A percentile compares a stretch with the other conserved stretches of the same genome.
Evolutionary conservation across 75 land plant species (phyloP).

Genomic region (Cupressus sempervirens): DNA sequence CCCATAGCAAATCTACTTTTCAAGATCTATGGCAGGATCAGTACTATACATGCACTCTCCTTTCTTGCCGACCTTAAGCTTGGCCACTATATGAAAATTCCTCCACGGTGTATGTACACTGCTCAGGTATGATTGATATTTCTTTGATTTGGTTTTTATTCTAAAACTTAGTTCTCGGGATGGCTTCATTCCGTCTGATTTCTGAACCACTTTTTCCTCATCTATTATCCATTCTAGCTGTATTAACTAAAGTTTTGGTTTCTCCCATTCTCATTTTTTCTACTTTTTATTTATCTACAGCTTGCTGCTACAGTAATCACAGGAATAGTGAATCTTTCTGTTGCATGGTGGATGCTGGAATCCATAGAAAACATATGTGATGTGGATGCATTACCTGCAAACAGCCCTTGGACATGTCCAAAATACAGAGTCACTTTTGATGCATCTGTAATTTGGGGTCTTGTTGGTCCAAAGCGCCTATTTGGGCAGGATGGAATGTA

Average conservation of each 20-base stretch:
- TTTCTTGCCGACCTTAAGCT: slow-evolving; percentile 85
- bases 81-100: slow-evolving; percentile 94
- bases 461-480: slow-evolving; percentile 63
- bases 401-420: slow-evolving; percentile 51
- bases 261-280: not conserved
- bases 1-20: slow-evolving; percentile 88
- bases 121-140: slow-evolving; percentile 59
- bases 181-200: not conserved
- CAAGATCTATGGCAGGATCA: slow-evolving; percentile 92
- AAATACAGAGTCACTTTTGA: slow-evolving; percentile 73
- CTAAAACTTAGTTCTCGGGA: not conserved
- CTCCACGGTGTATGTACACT: slow-evolving; percentile 89
- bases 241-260: not conserved
- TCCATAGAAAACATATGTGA: slow-evolving; percentile 73
- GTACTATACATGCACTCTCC: slow-evolving; percentile 79
- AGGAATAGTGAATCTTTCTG: slow-evolving; percentile 69
- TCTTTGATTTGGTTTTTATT: not conserved
- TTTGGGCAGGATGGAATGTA: slow-evolving; percentile 68
- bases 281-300: not conserved
- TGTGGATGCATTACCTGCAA: slow-evolving; percentile 42
- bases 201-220: not conserved
- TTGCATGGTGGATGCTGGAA: slow-evolving; percentile 87
- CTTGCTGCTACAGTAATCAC: slow-evolving; percentile 59
- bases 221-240: not conserved
- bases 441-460: slow-evolving; percentile 79